phyloP scores from a whole-genome alignment of 371 early-diverging fungal species.

The Rhizopus sp. region DNA sequence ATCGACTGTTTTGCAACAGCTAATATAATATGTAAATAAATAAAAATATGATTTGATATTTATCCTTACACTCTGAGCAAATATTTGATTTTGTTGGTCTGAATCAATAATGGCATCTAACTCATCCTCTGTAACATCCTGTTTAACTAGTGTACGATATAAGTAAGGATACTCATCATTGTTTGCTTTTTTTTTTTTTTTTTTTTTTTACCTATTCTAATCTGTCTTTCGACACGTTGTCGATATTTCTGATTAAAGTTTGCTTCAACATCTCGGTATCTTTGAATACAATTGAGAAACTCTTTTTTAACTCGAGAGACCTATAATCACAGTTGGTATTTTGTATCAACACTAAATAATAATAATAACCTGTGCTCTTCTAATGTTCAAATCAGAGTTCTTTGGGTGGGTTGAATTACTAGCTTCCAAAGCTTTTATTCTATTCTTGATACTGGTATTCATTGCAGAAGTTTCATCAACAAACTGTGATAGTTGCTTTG shows the following conservation, averaged over 20 bases:
- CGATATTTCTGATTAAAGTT: slow-evolving; percentile 83
- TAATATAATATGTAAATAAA: slow-evolving; percentile 15
- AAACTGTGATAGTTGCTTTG: slow-evolving; percentile 60
- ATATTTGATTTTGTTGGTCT: slow-evolving; percentile 74
- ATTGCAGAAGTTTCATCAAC: slow-evolving; percentile 62
- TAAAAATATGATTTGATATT: background rate
- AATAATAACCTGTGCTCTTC: slow-evolving; percentile 30
- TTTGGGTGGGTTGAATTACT: slow-evolving; percentile 24
- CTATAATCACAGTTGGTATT: slow-evolving; percentile 32
- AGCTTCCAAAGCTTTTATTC: slow-evolving; percentile 50
- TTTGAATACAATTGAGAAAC: slow-evolving; percentile 81
- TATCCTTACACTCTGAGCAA: slow-evolving; percentile 75
- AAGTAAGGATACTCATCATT: slow-evolving; percentile 1
- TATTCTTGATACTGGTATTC: slow-evolving; percentile 54
- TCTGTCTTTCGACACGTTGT: slow-evolving; percentile 83
- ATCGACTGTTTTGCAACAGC: slow-evolving; percentile 75
- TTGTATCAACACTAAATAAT: background rate
- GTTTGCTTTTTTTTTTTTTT: too few species aligned
- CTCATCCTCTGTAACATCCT: slow-evolving; percentile 83
- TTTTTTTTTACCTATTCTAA: slow-evolving; percentile 74
- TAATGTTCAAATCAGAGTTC: slow-evolving; percentile 33
- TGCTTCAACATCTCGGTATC: slow-evolving; percentile 81
- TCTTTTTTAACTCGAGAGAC: slow-evolving; percentile 75
- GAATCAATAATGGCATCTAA: slow-evolving; percentile 75
- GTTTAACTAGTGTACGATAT: slow-evolving; percentile 61